phyloP scores from a whole-genome alignment of 2,329 filamentous ascomycete species.

The Pseudocercospora fuligena region DNA sequence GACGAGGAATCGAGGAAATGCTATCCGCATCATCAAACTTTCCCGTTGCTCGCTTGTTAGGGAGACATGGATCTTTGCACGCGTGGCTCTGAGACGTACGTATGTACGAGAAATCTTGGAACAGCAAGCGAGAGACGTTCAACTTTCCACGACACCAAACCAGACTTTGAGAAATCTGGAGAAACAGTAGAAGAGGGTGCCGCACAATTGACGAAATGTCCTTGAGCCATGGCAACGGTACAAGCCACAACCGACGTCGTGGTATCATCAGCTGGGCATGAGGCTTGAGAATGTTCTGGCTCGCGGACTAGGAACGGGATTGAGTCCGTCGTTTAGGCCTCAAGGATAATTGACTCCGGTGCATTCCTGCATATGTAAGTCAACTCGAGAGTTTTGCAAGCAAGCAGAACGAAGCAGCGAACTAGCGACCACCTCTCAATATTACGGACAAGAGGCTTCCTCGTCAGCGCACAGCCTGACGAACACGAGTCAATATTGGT shows the following conservation, averaged over 20 bases:
- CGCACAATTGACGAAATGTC: background rate
- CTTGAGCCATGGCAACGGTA: background rate
- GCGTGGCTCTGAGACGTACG: background rate
- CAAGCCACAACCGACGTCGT: conserved; percentile 11
- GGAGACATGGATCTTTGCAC: background rate
- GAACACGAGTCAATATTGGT: conserved; percentile 4
- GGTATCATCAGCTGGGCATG: background rate
- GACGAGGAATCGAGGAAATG: background rate
- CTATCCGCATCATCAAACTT: conserved; percentile 10
- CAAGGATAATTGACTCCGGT: conserved; percentile 1
- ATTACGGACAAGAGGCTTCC: background rate
- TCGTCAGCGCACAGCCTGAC: background rate
- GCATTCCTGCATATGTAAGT: conserved; percentile 10
- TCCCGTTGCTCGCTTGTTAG: conserved; percentile 5
- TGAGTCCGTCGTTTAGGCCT: background rate
- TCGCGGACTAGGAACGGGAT: conserved; percentile 5
- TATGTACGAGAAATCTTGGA: background rate
- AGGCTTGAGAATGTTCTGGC: conserved; percentile 1
- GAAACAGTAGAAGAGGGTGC: background rate
- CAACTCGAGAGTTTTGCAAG: background rate
- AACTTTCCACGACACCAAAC: background rate
- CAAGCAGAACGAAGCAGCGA: conserved; percentile 6
- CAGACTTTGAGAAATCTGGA: background rate
- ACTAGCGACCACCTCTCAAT: background rate
- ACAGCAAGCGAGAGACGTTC: background rate